Conservation (phyloP, 2,329 filamentous ascomycete genomes). For the Thermomyces lanuginosus region DNA sequence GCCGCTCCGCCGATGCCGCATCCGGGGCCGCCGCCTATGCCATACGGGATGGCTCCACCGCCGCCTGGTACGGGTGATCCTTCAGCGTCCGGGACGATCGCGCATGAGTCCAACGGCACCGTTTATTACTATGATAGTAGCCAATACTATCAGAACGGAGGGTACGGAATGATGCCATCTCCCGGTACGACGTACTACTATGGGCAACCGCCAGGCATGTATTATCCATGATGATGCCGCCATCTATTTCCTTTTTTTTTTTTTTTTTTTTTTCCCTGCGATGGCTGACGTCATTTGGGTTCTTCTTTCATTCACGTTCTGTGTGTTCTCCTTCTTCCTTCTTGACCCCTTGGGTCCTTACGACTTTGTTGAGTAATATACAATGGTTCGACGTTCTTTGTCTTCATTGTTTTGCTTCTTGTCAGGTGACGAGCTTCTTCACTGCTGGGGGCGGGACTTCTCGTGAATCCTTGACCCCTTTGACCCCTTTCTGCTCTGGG, state of each 20-base stretch:
- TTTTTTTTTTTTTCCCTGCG: slow-evolving; percentile 9
- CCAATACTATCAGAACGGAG: slow-evolving; percentile 39
- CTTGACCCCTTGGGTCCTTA: too few relatives aligned
- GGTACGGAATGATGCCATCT: slow-evolving; percentile 56
- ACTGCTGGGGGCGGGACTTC: too few relatives aligned
- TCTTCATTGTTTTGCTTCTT: too few relatives aligned
- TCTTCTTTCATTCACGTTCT: slow-evolving; percentile 3
- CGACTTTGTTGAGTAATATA: too few relatives aligned
- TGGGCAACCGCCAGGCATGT: slow-evolving; percentile 41
- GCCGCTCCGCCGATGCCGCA: slow-evolving; percentile 17
- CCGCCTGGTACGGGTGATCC: slow-evolving; percentile 8
- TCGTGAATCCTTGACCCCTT: too few relatives aligned
- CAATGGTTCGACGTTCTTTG: too few relatives aligned
- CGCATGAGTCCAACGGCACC: slow-evolving; percentile 88
- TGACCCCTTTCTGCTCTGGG: too few relatives aligned
- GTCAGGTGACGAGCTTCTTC: too few relatives aligned
- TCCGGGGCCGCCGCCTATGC: slow-evolving; percentile 9
- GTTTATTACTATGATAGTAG: slow-evolving; percentile 92
- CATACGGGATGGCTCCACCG: slow-evolving; percentile 17
- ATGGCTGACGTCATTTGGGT: slow-evolving; percentile 6
- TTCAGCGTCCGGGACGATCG: slow-evolving; percentile 39
- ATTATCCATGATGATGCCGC: slow-evolving; percentile 35
- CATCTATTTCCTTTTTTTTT: slow-evolving; percentile 9
- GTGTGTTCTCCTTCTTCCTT: background rate
- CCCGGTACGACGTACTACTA: slow-evolving; percentile 38